Evolutionary conservation across 2,329 filamentous ascomycete genomes (phyloP).

Genomic region (Trichophyton benhamiae): DNA sequence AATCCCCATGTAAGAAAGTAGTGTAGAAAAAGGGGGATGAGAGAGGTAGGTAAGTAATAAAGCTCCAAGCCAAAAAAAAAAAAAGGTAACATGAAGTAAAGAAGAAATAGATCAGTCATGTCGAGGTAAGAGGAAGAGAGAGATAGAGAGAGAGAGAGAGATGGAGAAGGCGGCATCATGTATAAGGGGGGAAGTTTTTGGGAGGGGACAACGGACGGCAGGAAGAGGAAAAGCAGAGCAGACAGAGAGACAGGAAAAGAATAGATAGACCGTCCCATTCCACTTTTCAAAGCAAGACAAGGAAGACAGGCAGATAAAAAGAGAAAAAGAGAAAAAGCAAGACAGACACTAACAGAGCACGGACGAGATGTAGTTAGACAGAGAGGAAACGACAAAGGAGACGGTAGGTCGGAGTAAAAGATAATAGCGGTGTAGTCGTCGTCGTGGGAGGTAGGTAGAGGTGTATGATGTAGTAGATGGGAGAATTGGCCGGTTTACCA

Average conservation of each 20-base stretch:
- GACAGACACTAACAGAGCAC: neutral
- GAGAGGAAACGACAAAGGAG: neutral
- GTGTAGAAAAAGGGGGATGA: neutral
- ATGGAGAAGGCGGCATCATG: constrained; percentile 7
- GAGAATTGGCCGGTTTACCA: constrained; percentile 42
- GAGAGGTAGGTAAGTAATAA: neutral
- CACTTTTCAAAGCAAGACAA: constrained; percentile 3
- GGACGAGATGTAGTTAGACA: neutral
- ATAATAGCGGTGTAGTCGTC: no score
- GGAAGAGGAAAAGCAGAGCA: no score
- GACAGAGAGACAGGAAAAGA: neutral
- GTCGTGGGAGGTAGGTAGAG: no score
- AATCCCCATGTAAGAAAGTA: neutral
- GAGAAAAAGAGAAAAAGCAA: no score
- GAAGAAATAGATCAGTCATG: constrained; percentile 20
- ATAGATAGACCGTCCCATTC: constrained; percentile 1
- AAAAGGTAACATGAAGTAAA: constrained; percentile 16
- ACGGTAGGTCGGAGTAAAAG: neutral
- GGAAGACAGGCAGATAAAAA: neutral
- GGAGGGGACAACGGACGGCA: neutral
- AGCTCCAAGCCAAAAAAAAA: neutral
- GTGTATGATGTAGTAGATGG: neutral
- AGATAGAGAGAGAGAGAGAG: constrained; percentile 12
- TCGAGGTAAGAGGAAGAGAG: constrained; percentile 20
- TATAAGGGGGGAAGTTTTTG: neutral